Conservation (phyloP, 2,329 filamentous ascomycete species). For the Leptographium procerum region DNA sequence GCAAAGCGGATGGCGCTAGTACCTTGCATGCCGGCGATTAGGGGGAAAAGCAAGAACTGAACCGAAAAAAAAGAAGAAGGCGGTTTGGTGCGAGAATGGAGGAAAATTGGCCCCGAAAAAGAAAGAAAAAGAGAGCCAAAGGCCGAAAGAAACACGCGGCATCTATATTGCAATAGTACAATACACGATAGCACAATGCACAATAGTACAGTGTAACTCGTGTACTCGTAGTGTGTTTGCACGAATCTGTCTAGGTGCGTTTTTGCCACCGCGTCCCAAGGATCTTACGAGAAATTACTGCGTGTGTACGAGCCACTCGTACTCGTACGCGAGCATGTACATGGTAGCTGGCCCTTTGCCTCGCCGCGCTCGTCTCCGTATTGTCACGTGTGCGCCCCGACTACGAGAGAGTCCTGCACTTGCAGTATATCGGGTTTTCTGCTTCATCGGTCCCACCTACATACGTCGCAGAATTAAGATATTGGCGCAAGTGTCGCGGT, state of each 20-base stretch:
- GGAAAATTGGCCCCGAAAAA: neutral
- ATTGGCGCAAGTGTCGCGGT: no score
- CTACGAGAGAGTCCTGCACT: no score
- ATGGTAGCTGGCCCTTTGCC: no score
- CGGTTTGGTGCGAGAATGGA: neutral
- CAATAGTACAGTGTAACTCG: no score
- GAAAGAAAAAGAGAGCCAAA: neutral
- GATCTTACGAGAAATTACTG: neutral
- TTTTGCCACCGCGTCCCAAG: constrained; percentile 1
- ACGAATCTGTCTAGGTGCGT: neutral
- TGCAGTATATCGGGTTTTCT: no score
- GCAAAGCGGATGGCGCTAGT: constrained; percentile 4
- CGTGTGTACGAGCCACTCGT: neutral
- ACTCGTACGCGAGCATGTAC: neutral
- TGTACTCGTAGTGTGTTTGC: no score
- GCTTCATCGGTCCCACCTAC: no score
- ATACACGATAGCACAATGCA: no score
- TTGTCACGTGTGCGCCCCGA: no score
- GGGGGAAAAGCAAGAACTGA: neutral
- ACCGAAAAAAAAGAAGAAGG: neutral
- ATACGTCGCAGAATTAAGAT: no score
- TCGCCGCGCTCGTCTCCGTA: no score
- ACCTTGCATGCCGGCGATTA: constrained; percentile 2
- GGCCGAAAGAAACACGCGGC: neutral
- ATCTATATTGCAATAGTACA: neutral